Evolutionary conservation across 169 alveolate genomes (phyloP).

Genomic region (Plasmodium cynomolgi): DNA sequence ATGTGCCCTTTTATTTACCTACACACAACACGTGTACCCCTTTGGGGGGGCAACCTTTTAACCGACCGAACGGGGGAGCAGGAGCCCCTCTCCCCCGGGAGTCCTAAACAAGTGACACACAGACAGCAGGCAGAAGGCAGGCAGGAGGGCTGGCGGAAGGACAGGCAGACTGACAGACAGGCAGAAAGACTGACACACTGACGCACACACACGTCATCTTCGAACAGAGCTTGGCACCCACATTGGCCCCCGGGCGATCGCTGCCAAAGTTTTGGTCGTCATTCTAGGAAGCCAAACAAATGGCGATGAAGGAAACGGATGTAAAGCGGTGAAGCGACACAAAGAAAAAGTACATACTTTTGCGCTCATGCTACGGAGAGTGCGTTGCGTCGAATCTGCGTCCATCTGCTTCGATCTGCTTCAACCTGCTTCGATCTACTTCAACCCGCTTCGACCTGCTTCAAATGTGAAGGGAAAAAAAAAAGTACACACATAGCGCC

Average conservation of each 20-base stretch:
- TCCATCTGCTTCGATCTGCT: background rate
- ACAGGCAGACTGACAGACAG: too few species aligned
- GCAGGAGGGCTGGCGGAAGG: too few species aligned
- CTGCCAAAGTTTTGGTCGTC: background rate
- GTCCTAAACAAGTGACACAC: background rate
- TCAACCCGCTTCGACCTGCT: too few species aligned
- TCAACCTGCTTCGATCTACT: background rate
- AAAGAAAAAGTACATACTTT: background rate
- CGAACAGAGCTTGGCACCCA: background rate
- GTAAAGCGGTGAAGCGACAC: background rate
- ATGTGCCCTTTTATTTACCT: background rate
- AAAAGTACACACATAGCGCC: background rate
- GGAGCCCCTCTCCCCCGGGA: background rate
- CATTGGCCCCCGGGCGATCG: background rate
- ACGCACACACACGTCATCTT: too few species aligned
- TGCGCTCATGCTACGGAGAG: background rate
- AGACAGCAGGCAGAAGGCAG: too few species aligned
- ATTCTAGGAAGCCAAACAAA: background rate
- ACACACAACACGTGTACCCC: background rate
- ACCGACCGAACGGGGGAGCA: background rate
- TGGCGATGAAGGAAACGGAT: background rate
- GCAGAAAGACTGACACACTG: too few species aligned
- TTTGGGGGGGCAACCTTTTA: background rate
- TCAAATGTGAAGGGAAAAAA: background rate
- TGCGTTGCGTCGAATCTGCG: background rate